Evolutionary conservation across 108 stramenopile genomes (phyloP).

Genomic region (Cyclotella baltica): DNA sequence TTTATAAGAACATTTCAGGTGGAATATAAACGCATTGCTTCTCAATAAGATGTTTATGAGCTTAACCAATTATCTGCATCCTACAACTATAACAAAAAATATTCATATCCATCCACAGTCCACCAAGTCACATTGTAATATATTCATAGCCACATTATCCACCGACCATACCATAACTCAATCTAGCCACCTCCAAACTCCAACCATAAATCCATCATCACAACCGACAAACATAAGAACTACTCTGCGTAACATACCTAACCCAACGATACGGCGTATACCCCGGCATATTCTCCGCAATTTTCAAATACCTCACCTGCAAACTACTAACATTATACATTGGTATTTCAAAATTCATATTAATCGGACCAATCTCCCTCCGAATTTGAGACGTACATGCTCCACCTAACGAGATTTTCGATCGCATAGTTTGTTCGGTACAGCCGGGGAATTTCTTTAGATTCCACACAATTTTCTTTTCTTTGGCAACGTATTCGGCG

Average conservation of each 20-base stretch:
- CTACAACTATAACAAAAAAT: too few species aligned
- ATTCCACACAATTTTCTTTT: slow-evolving; percentile 93
- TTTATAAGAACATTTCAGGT: too few species aligned
- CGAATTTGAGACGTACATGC: slow-evolving; percentile 85
- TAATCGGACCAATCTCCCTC: slow-evolving; percentile 96
- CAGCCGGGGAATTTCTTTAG: slow-evolving; percentile 98
- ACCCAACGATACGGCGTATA: slow-evolving; percentile 99
- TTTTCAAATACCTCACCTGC: slow-evolving; percentile 97
- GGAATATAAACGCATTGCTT: too few species aligned
- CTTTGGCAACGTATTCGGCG: slow-evolving; percentile 84
- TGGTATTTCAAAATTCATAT: slow-evolving; percentile 98
- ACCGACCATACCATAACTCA: too few species aligned
- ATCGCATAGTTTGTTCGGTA: slow-evolving; percentile 93
- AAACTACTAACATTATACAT: slow-evolving; percentile 99
- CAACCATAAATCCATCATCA: slow-evolving; percentile 40
- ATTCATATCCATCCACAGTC: too few species aligned
- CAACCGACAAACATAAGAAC: slow-evolving; percentile 95
- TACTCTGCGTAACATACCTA: slow-evolving; percentile 98
- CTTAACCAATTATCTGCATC: too few species aligned
- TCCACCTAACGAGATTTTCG: slow-evolving; percentile 80
- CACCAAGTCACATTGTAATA: too few species aligned
- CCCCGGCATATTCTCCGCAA: slow-evolving; percentile 94
- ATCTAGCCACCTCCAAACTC: not conserved
- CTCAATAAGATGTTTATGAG: too few species aligned
- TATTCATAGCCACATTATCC: too few species aligned